Evolutionary conservation across 257 asterid species (phyloP), one percentile per base, ranked within the genome.

Genomic region (Leonotis leonurus): DNA sequence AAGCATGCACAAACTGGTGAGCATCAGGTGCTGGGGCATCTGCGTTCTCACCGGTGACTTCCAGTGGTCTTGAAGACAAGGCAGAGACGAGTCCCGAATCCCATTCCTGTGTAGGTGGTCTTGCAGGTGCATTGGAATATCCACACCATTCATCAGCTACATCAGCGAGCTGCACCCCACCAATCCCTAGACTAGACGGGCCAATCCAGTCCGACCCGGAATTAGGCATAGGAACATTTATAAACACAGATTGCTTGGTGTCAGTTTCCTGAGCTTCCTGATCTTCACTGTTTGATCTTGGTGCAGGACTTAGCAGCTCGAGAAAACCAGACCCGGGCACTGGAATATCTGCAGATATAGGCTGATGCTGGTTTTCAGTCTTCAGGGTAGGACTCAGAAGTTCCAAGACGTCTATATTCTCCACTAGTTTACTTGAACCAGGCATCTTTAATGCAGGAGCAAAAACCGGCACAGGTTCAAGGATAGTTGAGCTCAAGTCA

Each of bases 91-190:
- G 73, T 40, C 67, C 68, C 2, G 77, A 53, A 56, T 77, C 78
- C 85, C 88, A 77, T 58, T 72, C 85, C 35, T 76, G 71, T 22
- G 55, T 67, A 35, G 60, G 48, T 12, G 69, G 71, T 70, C 76
- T 83, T 50, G 83, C 65, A 8, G 73, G 67, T 27, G 78, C 37
- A 22, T 77, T 62, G 41, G 87, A 67, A 71, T 60, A 64, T 63
- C 75, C 71, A 48, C 82, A 77, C 85, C 83, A 76, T 7, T 82
- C 81, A 46, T 68, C 69, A 45, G 85, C 78, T 45, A 79, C 71
- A 57, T 79, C 85, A n/a, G 77, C 77, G 44, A 83, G 76, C 61
- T 78, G 85, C 24, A 74, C 64, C 25, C 79, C 79, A 26, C 76
- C 79, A 24, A 72, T 77, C 26, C 54, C 78, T 26, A 76, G 52